These are phyloP conservation scores for Sechiopsis laciniata DNA, from an alignment of 306 rosid genomes.

Conservation along the genomic window DNA sequence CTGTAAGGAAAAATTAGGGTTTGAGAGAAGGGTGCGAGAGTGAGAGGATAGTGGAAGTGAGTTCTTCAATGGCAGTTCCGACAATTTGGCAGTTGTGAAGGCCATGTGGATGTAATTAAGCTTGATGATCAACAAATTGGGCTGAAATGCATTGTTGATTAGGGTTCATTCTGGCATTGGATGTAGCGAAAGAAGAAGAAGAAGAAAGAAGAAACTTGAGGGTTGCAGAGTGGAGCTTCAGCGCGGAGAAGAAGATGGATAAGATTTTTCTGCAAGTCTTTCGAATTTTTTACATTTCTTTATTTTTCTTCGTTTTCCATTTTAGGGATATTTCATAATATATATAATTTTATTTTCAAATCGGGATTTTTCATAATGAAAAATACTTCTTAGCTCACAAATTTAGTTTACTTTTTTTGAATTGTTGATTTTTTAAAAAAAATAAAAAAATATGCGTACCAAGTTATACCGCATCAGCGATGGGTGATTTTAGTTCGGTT, in stretches of 20 bases:
- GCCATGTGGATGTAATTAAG: conserved; percentile 33
- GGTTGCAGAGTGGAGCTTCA: not conserved
- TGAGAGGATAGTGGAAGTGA: conserved; percentile 43
- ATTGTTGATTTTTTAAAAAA: too few species aligned
- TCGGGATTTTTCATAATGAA: too few species aligned
- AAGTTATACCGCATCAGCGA: too few species aligned
- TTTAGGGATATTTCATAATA: too few species aligned
- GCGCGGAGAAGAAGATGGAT: conserved; percentile 23
- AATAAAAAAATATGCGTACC: too few species aligned
- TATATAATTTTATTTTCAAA: too few species aligned
- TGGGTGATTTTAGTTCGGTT: too few species aligned
- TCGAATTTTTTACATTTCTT: too few species aligned
- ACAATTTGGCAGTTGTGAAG: conserved; percentile 35
- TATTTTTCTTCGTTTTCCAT: too few species aligned
- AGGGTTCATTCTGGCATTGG: conserved; percentile 22
- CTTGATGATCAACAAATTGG: not conserved
- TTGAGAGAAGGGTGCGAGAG: conserved; percentile 40
- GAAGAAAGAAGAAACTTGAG: not conserved
- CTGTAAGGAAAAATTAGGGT: conserved; percentile 45
- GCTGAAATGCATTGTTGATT: not conserved
- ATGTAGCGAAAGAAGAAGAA: conserved; percentile 25
- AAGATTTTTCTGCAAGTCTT: conserved; percentile 29
- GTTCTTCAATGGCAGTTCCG: conserved; percentile 45
- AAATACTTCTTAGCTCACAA: too few species aligned
- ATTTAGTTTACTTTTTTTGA: too few species aligned